Conservation (phyloP, 2,329 filamentous ascomycete genomes). For the Corinectria fuckeliana region DNA sequence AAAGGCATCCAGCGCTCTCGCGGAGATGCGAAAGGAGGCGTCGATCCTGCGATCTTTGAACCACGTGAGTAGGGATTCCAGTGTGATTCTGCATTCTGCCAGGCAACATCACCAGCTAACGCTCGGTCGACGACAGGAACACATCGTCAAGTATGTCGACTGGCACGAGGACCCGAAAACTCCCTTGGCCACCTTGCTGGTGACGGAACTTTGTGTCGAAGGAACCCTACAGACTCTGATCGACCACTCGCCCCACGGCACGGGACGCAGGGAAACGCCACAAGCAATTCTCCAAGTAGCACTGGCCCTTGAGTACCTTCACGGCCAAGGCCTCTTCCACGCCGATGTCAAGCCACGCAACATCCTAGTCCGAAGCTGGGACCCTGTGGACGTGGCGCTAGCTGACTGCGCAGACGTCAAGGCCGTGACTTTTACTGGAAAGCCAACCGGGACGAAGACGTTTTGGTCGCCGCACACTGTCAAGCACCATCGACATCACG, state of each 20-base stretch:
- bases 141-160: constrained; percentile 40
- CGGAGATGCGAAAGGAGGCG: constrained; percentile 36
- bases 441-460: constrained; percentile 33
- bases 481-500: constrained; percentile 23
- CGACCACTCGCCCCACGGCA: constrained; percentile 28
- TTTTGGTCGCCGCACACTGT: constrained; percentile 43
- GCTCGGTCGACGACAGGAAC: constrained; percentile 23
- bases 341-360: constrained; percentile 44
- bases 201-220: constrained; percentile 41
- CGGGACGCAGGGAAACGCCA: constrained; percentile 27
- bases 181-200: constrained; percentile 31
- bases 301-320: constrained; percentile 38
- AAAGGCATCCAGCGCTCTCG: constrained; percentile 32
- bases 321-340: constrained; percentile 34
- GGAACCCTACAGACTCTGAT: constrained; percentile 39
- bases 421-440: constrained; percentile 9
- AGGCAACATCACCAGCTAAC: not conserved
- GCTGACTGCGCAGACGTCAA: constrained; percentile 43
- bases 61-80: constrained; percentile 34
- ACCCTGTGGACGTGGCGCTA: constrained; percentile 40
- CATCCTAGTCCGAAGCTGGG: constrained; percentile 38
- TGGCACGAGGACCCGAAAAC: constrained; percentile 32
- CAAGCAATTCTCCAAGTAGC: constrained; percentile 33
- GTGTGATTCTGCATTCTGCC: not conserved
- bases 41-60: constrained; percentile 25